Percentiles rank a stretch among this genome's conserved stretches.
These are phyloP conservation scores for Rubus idaeus DNA, from an alignment of 306 rosid species.

Conservation along the genomic window DNA sequence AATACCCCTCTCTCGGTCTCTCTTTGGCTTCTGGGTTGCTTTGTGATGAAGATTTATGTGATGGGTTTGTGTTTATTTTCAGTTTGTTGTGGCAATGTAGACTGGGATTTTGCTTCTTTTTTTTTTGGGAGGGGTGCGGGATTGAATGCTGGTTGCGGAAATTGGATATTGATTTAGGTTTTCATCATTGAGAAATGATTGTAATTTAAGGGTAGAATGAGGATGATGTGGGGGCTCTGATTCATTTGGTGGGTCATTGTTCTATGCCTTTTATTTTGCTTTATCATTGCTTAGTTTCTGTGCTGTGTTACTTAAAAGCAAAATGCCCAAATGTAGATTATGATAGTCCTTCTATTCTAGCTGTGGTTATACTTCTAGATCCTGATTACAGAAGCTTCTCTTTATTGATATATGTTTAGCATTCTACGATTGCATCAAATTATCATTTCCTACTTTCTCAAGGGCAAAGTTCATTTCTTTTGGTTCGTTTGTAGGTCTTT, in stretches of 20 bases:
- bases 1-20: conserved; percentile 28
- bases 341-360: conserved; percentile 15
- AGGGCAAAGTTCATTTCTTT: background rate
- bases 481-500: conserved; percentile 4
- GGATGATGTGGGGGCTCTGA: conserved; percentile 32
- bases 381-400: background rate
- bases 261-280: conserved; percentile 17
- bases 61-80: background rate
- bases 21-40: conserved; percentile 26
- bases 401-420: background rate
- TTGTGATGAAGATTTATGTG: conserved; percentile 21
- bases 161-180: conserved; percentile 3
- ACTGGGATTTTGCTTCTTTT: conserved; percentile 4
- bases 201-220: conserved; percentile 25
- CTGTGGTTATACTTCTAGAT: conserved; percentile 16
- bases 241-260: conserved; percentile 43
- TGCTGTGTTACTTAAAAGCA: conserved; percentile 13
- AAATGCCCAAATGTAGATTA: conserved; percentile 17
- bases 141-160: conserved; percentile 19
- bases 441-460: conserved; percentile 7
- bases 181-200: conserved; percentile 14
- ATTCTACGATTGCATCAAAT: conserved; percentile 25
- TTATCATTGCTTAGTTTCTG: conserved; percentile 6
- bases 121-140: background rate
- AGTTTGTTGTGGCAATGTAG: conserved; percentile 7